phyloP scores from a whole-genome alignment of 75 land plant species.

The Sequoia sempervirens region DNA sequence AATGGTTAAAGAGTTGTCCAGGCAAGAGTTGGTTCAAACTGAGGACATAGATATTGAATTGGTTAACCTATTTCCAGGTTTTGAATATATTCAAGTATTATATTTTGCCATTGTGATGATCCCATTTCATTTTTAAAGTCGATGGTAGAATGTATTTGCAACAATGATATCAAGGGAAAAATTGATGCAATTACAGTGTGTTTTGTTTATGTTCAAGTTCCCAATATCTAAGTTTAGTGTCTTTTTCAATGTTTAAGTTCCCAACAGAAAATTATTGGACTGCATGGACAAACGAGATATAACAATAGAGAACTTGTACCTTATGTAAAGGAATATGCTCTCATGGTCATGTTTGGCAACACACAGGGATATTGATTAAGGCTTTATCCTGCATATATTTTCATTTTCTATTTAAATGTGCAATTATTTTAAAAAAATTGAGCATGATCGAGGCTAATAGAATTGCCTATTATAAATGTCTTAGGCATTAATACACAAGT shows the following conservation, averaged over 20 bases:
- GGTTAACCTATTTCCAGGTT: neutral
- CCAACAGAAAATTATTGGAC: neutral
- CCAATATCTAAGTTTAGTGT: neutral
- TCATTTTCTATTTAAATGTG: neutral
- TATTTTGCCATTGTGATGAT: neutral
- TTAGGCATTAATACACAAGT: too few relatives aligned
- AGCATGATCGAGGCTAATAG: neutral
- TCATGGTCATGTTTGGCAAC: neutral
- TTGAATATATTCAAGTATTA: neutral
- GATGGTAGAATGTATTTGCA: neutral
- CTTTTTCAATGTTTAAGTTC: neutral
- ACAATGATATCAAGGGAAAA: neutral
- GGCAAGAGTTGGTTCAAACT: neutral
- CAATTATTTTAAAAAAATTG: too few relatives aligned
- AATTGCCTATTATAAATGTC: too few relatives aligned
- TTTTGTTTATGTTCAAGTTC: neutral
- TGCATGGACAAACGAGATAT: neutral
- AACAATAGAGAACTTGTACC: neutral
- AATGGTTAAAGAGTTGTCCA: neutral
- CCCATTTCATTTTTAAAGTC: neutral
- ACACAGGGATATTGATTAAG: neutral
- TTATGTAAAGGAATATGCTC: neutral
- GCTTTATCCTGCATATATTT: neutral
- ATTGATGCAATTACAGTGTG: neutral
- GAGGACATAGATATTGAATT: neutral